Evolutionary conservation across 2,329 filamentous ascomycete genomes (phyloP).

Genomic region (Fusarium scirpi): DNA sequence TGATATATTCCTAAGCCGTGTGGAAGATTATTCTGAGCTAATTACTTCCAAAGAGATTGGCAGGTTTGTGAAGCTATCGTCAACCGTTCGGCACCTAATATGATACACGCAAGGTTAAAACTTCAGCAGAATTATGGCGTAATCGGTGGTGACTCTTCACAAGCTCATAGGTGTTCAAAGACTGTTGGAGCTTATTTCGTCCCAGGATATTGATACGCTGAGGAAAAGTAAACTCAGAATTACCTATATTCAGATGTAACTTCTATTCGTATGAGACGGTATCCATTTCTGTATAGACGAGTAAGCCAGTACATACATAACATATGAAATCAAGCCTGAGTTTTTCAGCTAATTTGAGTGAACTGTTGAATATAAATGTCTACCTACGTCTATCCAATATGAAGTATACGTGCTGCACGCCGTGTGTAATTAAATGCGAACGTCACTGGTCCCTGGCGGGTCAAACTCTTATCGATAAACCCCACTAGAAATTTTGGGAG

Average conservation of each 20-base stretch:
- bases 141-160: not conserved
- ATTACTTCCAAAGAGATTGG: not conserved
- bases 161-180: not conserved
- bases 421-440: not conserved
- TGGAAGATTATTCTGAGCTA: not conserved
- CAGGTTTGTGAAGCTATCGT: not conserved
- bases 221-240: not conserved
- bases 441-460: slow-evolving; percentile 7
- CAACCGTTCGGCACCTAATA: not conserved
- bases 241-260: not conserved
- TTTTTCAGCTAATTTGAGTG: not conserved
- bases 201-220: not conserved
- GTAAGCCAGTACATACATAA: not conserved
- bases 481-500: slow-evolving; percentile 54
- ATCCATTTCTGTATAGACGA: not conserved
- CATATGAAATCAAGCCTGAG: not conserved
- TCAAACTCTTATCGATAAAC: slow-evolving; percentile 55
- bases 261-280: not conserved
- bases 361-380: not conserved
- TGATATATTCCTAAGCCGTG: not conserved
- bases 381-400: not conserved
- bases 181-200: not conserved
- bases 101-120: not conserved
- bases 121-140: not conserved
- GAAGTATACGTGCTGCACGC: not conserved